Evolutionary conservation across 108 stramenopile species (phyloP).

Genomic region (Cyclotella sp.): DNA sequence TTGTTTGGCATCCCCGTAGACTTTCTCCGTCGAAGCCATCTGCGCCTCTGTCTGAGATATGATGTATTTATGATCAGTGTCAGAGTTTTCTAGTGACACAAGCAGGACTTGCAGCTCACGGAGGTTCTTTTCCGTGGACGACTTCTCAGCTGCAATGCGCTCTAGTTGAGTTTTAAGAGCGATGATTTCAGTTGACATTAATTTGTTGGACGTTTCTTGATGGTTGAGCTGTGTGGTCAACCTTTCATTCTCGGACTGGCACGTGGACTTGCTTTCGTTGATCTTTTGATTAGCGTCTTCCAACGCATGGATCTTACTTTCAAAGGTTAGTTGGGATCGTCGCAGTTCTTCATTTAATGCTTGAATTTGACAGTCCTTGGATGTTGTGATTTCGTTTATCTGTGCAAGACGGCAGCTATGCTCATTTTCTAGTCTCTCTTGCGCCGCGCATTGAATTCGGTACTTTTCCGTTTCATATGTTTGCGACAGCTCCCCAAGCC

Average conservation of each 20-base stretch:
- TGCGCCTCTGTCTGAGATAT: conserved; percentile 43
- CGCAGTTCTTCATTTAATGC: conserved; percentile 38
- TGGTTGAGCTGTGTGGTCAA: conserved; percentile 36
- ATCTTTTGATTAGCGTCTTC: conserved; percentile 47
- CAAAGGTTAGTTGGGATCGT: conserved; percentile 22
- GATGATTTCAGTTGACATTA: conserved; percentile 42
- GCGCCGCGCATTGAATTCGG: conserved; percentile 32
- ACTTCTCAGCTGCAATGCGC: conserved; percentile 33
- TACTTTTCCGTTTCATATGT: conserved; percentile 42
- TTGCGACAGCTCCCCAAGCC: conserved; percentile 37
- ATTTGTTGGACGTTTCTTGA: conserved; percentile 45
- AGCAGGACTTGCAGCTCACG: conserved; percentile 48
- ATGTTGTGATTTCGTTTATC: conserved; percentile 36
- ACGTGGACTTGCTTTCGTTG: conserved; percentile 25
- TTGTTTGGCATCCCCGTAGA: conserved; percentile 47
- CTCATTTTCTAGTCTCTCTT: conserved; percentile 44
- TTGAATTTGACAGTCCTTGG: conserved; percentile 50
- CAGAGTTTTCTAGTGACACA: conserved; percentile 43
- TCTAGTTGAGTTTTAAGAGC: conserved; percentile 34
- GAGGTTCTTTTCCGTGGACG: conserved; percentile 41
- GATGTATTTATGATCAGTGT: conserved; percentile 31
- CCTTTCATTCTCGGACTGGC: conserved; percentile 43
- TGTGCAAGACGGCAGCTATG: conserved; percentile 27
- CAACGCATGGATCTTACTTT: conserved; percentile 39
- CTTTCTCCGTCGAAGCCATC: conserved; percentile 39